Evolutionary conservation across 1,139 yeast species (phyloP), one percentile per base, ranked within the genome.

Genomic region (Nadsonia starkeyi-henricii): DNA sequence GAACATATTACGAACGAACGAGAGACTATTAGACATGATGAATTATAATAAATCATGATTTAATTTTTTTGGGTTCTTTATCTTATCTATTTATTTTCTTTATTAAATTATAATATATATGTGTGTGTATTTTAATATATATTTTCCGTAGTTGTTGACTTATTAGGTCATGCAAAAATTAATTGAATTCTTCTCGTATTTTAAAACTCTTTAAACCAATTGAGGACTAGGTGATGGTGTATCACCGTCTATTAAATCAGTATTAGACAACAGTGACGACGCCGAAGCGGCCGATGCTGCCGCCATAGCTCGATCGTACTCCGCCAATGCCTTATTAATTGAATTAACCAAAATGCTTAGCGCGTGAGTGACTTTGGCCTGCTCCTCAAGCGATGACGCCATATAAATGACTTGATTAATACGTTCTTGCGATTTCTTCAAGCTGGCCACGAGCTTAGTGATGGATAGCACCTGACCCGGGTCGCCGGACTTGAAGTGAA

Each of bases 401-500:
- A 58, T 54, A 5, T 46, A 49, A 5, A 54, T 55, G 1, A 68
- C 69, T 0, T 71, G 67, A 17, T 64, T 65, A 2, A 77, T 65
- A 36, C 81, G 58, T 19, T 68, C 72, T 13, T 68, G 54, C 41
- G 77, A 77, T 52, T 75, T 77, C 30, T 65, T 62, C 30, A 80
- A 57, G 48, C 75, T 71, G 30, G 64, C 66, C 49, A 72, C 75
- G 41, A 78, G 64, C 48, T 69, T 73, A 43, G 70, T 65, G 19
- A 77, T 66, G 19, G 69, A 67, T 1, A 58, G 55, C 12, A 76
- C 78, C 52, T 74, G 75, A 21, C 73, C 66, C 18, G 76, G 70
- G 48, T 78, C 81, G 13, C 78, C 77, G 30, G 79, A 74, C 54
- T 73, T 73, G 56, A 76, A 78, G 57, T 77, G 79, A 4, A 71